Conservation (phyloP, 441 rosid species). For the Dalechampia spathulata region DNA sequence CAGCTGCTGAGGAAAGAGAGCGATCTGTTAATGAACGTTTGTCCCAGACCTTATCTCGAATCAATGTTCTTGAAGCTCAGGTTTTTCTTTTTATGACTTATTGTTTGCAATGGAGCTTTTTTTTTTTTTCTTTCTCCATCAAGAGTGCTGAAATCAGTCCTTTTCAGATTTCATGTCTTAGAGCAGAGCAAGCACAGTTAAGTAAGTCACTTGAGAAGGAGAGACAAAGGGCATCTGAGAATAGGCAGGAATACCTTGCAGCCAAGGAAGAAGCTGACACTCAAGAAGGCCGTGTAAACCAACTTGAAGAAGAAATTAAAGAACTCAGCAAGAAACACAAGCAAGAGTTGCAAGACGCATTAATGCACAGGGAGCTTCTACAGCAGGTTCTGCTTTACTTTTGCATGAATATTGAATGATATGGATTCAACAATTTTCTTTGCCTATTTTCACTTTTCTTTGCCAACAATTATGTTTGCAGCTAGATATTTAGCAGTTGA, state of each 20-base stretch:
- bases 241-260: conserved; percentile 92
- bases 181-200: conserved; percentile 93
- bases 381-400: conserved; percentile 57
- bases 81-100: conserved; percentile 27
- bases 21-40: conserved; percentile 82
- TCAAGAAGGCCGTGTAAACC: conserved; percentile 79
- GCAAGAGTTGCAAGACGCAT: conserved; percentile 84
- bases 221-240: conserved; percentile 97
- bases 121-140: neutral
- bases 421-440: neutral
- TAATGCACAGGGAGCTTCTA: conserved; percentile 67
- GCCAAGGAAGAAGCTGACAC: conserved; percentile 99
- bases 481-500: too few species aligned
- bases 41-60: conserved; percentile 88
- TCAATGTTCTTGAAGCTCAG: conserved; percentile 99
- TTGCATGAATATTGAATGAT: neutral
- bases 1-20: conserved; percentile 89
- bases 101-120: conserved; percentile 4
- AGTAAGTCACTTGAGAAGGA: conserved; percentile 95
- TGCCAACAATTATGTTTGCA: too few species aligned
- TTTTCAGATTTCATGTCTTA: conserved; percentile 82
- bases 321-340: conserved; percentile 77
- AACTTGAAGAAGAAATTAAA: conserved; percentile 77
- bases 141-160: conserved; percentile 22
- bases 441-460: conserved; percentile 3